Percentiles rank a stretch among this genome's conserved stretches.
Evolutionary conservation across 2,329 filamentous ascomycete genomes (phyloP).

Genomic region (Xylaria sp.): DNA sequence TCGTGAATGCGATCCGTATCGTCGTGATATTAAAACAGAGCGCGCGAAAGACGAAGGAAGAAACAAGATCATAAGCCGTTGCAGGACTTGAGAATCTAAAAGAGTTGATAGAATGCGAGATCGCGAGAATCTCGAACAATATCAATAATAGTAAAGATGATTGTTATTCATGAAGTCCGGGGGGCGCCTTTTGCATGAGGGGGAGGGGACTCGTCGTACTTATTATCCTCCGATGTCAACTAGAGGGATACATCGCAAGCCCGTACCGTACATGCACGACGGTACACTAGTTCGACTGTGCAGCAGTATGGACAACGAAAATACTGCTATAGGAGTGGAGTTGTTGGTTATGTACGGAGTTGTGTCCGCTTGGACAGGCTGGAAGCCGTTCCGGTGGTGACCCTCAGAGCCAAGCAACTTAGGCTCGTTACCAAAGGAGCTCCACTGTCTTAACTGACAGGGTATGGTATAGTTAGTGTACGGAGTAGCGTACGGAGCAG

Average conservation of each 20-base stretch:
- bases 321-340: conserved; percentile 27
- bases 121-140: conserved; percentile 26
- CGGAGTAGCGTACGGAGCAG: neutral
- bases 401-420: conserved; percentile 29
- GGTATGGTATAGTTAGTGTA: conserved; percentile 10
- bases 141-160: conserved; percentile 27
- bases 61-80: conserved; percentile 10
- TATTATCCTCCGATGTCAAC: conserved; percentile 14
- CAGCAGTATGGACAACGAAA: conserved; percentile 20
- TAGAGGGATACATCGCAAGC: neutral
- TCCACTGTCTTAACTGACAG: conserved; percentile 17
- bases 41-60: neutral
- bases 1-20: neutral
- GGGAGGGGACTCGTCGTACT: conserved; percentile 29
- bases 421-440: conserved; percentile 17
- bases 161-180: conserved; percentile 26
- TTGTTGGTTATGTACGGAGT: conserved; percentile 3
- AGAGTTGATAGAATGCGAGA: conserved; percentile 21
- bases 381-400: conserved; percentile 30
- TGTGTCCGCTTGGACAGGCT: conserved; percentile 24
- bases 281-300: neutral
- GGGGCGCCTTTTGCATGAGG: conserved; percentile 27
- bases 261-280: neutral
- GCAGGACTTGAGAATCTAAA: conserved; percentile 17
- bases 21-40: neutral